phyloP scores from a whole-genome alignment of 176 grass and related monocot species.

The Stipa capillata region DNA sequence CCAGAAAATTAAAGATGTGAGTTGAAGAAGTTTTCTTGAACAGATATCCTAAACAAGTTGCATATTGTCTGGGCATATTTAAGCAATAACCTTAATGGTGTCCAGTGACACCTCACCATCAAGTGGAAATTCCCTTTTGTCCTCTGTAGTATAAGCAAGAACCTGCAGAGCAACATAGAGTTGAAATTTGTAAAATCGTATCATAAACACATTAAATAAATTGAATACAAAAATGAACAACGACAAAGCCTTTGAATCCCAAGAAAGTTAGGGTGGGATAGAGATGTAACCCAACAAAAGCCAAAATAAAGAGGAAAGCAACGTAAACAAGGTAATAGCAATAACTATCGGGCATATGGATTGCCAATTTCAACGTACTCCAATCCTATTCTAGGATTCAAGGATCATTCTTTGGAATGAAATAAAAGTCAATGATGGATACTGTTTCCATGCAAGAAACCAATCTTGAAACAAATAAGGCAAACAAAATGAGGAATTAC shows the following conservation, averaged over 20 bases:
- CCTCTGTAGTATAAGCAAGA: slow-evolving; percentile 83
- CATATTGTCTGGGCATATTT: not conserved
- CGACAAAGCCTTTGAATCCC: too few species aligned
- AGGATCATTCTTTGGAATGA: too few species aligned
- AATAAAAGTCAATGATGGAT: not conserved
- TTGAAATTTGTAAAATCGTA: not conserved
- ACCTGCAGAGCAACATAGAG: slow-evolving; percentile 34
- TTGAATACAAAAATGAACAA: not conserved
- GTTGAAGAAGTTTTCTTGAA: too few species aligned
- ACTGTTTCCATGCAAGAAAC: not conserved
- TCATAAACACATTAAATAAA: too few species aligned
- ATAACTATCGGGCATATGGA: too few species aligned
- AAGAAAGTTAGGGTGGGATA: too few species aligned
- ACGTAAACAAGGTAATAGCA: too few species aligned
- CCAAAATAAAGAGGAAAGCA: not conserved
- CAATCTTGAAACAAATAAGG: not conserved
- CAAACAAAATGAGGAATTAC: slow-evolving; percentile 3
- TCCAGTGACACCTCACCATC: slow-evolving; percentile 50
- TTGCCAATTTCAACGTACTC: too few species aligned
- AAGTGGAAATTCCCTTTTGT: slow-evolving; percentile 63
- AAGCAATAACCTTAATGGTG: slow-evolving; percentile 46
- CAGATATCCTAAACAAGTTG: not conserved
- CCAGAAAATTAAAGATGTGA: not conserved
- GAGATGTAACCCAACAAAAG: too few species aligned
- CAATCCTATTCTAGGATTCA: too few species aligned